Evolutionary conservation across 2,329 filamentous ascomycete species (phyloP), one percentile per base, ranked within the genome.

Genomic region (Elsinoe fawcettii): DNA sequence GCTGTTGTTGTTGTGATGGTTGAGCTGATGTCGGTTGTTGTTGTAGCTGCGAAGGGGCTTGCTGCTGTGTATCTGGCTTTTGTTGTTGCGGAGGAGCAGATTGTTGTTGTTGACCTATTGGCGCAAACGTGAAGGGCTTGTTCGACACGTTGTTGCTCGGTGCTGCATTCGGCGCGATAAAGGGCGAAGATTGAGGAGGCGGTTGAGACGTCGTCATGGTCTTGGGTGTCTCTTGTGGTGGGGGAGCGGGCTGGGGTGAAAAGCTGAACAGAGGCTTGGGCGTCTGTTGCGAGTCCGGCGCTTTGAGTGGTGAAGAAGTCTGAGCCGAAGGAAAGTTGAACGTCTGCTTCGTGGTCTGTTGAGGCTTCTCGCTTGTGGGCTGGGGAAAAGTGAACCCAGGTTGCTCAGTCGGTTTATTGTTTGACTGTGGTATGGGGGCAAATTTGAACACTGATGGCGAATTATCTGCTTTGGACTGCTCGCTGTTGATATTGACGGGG

Each of bases 171-270:
- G 9, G 27, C n/a, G 25, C 16, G 9, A 6, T 9, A 25, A 51
- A 51, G 25, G 34, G 9, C 2, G 46, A 51, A 20, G 22, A 16
- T 3, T 18, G 9, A 11, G 46, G 16, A 7, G 16, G 46, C 12
- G 9, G 25, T 22, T 34, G 25, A 4, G 23, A 5, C 8, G 8
- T 12, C 14, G 46, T 5, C 8, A 47, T 16, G 9, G 25, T 43
- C 18, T 51, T 41, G 39, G 62, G 32, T 14, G 56, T 59, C 39
- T 54, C 57, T n/a, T 37, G 54, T 3, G 57, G 59, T 34, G 55
- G 51, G 23, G 56, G 25, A 43, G 58, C 46, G n/a, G 55, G 36
- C 56, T 58, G 60, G 47, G 49, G 49, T 20, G 61, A 18, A 23
- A 53, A 53, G 30, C 34, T 36, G 34, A 53, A 53, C 11, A 53